Evolutionary conservation across 495 filamentous ascomycete genomes (phyloP).

Genomic region (Hyaloscypha finlandica): DNA sequence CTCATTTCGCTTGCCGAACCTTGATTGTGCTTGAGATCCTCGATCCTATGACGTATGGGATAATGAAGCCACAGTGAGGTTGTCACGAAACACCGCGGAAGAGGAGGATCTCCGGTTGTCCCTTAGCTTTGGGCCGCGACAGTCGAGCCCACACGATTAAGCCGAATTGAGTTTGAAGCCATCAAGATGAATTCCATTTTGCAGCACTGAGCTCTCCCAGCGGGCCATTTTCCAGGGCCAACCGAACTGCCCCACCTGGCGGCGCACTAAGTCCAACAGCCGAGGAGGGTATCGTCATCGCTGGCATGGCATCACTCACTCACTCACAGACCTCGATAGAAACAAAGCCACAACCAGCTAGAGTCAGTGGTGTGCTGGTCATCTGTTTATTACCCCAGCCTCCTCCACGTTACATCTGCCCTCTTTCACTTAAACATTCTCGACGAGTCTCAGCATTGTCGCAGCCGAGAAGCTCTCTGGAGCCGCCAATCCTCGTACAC

Average conservation of each 20-base stretch:
- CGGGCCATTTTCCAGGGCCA: background rate
- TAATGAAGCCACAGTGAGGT: too few relatives aligned
- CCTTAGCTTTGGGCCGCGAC: background rate
- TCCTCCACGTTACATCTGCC: background rate
- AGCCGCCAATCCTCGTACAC: slow-evolving; percentile 2
- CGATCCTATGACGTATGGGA: slow-evolving; percentile 8
- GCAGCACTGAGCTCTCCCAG: too few relatives aligned
- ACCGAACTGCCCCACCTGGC: background rate
- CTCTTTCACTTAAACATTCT: background rate
- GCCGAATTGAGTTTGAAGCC: background rate
- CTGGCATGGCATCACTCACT: background rate
- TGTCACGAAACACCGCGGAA: background rate
- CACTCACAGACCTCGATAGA: background rate
- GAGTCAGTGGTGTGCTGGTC: background rate
- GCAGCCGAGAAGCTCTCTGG: slow-evolving; percentile 4
- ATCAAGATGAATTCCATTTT: background rate
- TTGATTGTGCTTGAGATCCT: background rate
- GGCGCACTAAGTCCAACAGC: background rate
- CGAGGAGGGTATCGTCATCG: background rate
- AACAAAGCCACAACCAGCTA: background rate
- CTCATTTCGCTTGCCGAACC: slow-evolving; percentile 13
- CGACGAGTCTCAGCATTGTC: slow-evolving; percentile 16
- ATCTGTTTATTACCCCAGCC: background rate
- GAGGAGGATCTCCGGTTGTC: background rate
- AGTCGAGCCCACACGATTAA: background rate